Conservation (phyloP, 331 rosid species). For the Malus hybrid region DNA sequence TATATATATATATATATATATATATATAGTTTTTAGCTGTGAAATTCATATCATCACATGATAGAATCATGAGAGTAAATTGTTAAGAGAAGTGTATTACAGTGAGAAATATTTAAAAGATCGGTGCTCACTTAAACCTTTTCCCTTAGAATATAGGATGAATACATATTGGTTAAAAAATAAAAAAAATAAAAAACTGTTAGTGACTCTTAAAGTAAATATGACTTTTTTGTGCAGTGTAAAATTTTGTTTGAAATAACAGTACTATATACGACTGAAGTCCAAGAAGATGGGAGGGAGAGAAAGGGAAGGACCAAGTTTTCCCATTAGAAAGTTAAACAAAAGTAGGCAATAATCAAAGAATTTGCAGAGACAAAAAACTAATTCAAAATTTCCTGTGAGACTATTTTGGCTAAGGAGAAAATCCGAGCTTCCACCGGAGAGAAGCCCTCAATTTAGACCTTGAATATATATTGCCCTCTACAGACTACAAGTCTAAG, state of each 20-base stretch:
- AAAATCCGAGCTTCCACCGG: not conserved
- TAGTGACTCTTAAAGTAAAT: not conserved
- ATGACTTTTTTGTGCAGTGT: not conserved
- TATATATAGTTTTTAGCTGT: too few species aligned
- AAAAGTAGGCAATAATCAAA: not conserved
- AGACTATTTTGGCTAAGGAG: not conserved
- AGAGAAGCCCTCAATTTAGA: not conserved
- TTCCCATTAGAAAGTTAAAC: not conserved
- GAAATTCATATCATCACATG: too few species aligned
- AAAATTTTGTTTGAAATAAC: not conserved
- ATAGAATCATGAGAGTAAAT: too few species aligned
- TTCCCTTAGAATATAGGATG: not conserved
- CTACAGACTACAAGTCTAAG: not conserved
- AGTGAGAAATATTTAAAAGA: too few species aligned
- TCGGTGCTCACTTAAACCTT: too few species aligned
- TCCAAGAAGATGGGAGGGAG: constrained; percentile 2
- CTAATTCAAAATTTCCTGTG: not conserved
- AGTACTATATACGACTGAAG: not conserved
- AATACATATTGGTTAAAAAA: not conserved
- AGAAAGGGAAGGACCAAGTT: not conserved
- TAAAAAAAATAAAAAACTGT: not conserved
- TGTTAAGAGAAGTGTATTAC: too few species aligned
- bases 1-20: too few species aligned
- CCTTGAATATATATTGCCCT: not conserved
- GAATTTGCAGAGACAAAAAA: not conserved